Evolutionary conservation across 352 stramenopile genomes (phyloP).

Genomic region (Pythium myriotylum): DNA sequence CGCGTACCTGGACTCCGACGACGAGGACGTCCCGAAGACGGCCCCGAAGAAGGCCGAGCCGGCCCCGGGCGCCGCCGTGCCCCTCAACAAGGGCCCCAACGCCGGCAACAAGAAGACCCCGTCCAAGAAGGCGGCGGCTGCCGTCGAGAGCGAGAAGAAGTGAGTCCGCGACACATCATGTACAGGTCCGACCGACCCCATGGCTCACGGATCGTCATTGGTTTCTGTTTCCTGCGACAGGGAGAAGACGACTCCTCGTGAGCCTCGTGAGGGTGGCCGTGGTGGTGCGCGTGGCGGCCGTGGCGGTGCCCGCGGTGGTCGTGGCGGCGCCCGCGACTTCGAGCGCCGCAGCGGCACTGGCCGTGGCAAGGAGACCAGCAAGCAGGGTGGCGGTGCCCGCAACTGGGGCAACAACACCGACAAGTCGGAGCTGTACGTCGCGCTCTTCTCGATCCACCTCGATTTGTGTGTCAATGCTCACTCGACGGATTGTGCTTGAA

Average conservation of each 20-base stretch:
- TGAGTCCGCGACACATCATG: constrained; percentile 9
- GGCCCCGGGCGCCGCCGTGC: constrained; percentile 54
- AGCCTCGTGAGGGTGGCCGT: constrained; percentile 49
- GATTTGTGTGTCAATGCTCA: neutral
- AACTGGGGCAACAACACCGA: constrained; percentile 97
- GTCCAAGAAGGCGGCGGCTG: constrained; percentile 52
- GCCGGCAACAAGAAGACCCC: constrained; percentile 80
- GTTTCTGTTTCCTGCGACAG: constrained; percentile 8
- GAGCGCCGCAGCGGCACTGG: constrained; percentile 95
- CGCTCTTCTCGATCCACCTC: constrained; percentile 20
- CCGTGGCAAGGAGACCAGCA: constrained; percentile 95
- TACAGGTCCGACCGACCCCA: too few species aligned
- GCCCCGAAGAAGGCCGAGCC: constrained; percentile 50
- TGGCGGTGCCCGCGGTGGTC: constrained; percentile 43
- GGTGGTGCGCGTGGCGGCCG: constrained; percentile 43
- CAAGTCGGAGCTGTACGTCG: constrained; percentile 86
- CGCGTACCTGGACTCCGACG: constrained; percentile 44
- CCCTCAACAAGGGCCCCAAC: constrained; percentile 78
- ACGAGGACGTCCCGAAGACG: constrained; percentile 42
- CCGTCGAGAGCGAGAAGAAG: constrained; percentile 45
- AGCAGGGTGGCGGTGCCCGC: constrained; percentile 92
- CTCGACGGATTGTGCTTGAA: neutral
- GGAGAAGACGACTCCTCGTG: constrained; percentile 41
- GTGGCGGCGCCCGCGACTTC: constrained; percentile 80
- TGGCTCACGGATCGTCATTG: too few species aligned